These are phyloP conservation scores for Mycena latifolia DNA, from an alignment of 768 basidiomycete species.

Conservation along the genomic window DNA sequence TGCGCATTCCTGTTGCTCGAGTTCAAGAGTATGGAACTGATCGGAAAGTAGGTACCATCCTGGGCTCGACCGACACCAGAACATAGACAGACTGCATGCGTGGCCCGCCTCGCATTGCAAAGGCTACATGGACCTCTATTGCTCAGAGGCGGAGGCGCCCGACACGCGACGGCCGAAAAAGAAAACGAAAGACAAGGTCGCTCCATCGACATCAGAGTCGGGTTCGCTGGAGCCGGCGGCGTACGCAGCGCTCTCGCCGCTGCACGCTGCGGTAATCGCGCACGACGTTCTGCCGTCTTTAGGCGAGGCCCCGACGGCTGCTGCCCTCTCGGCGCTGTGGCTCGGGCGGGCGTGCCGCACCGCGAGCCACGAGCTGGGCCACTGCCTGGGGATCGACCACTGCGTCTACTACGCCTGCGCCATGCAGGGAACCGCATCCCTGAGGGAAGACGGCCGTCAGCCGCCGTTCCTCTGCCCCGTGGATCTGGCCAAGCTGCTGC, in stretches of 20 bases:
- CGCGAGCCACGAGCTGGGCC: constrained; percentile 55
- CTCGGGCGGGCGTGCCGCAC: constrained; percentile 50
- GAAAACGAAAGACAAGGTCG: constrained; percentile 12
- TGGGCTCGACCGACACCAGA: constrained; percentile 43
- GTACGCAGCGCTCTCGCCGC: constrained; percentile 26
- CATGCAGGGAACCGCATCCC: constrained; percentile 50
- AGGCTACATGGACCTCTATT: constrained; percentile 40
- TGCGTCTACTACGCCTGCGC: constrained; percentile 52
- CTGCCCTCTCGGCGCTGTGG: constrained; percentile 44
- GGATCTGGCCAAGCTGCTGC: constrained; percentile 46
- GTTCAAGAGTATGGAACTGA: not conserved
- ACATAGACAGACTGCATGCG: constrained; percentile 47
- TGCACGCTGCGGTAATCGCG: constrained; percentile 39
- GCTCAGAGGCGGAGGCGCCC: constrained; percentile 11
- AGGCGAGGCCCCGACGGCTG: constrained; percentile 27
- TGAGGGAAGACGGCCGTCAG: constrained; percentile 50
- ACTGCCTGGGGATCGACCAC: constrained; percentile 55
- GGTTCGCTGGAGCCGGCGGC: not conserved
- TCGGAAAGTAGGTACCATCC: constrained; percentile 45
- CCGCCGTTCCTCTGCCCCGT: constrained; percentile 51
- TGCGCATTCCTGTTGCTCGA: not conserved
- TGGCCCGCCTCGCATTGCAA: constrained; percentile 54
- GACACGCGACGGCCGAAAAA: constrained; percentile 23
- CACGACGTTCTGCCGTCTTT: constrained; percentile 32
- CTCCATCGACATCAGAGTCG: not conserved